Evolutionary conservation across 768 basidiomycete species (phyloP).

Genomic region (Gelatoporia subvermispora): DNA sequence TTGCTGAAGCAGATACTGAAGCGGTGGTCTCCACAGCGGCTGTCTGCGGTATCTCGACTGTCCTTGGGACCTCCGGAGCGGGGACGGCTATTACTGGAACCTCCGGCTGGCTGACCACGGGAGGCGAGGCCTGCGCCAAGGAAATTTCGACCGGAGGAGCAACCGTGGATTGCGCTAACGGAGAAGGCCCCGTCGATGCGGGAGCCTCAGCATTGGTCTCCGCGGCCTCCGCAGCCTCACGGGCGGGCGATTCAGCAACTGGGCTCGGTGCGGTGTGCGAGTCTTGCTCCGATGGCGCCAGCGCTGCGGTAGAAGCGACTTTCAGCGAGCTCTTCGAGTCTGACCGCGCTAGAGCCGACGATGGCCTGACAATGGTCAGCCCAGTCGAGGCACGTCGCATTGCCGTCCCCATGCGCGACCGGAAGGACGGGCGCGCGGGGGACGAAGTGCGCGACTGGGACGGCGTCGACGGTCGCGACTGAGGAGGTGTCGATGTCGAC

Average conservation of each 20-base stretch:
- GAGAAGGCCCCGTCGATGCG: slow-evolving; percentile 19
- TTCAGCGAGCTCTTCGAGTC: slow-evolving; percentile 23
- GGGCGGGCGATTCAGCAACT: slow-evolving; percentile 64
- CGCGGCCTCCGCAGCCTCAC: slow-evolving; percentile 43
- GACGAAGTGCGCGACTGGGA: slow-evolving; percentile 14
- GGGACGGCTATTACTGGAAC: background rate
- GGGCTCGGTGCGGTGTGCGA: slow-evolving; percentile 45
- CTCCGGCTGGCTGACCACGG: background rate
- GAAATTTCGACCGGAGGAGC: slow-evolving; percentile 1
- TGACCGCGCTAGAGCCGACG: slow-evolving; percentile 8
- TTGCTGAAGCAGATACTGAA: background rate
- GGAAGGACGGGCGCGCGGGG: slow-evolving; percentile 30
- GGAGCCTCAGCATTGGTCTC: slow-evolving; percentile 9
- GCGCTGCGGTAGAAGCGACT: slow-evolving; percentile 25
- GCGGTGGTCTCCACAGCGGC: background rate
- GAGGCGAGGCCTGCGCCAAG: slow-evolving; percentile 9
- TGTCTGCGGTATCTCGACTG: background rate
- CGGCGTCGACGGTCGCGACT: slow-evolving; percentile 8
- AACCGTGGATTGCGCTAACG: slow-evolving; percentile 11
- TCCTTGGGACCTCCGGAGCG: background rate
- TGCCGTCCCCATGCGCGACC: slow-evolving; percentile 55
- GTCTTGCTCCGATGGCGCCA: slow-evolving; percentile 17
- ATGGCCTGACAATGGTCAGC: slow-evolving; percentile 32
- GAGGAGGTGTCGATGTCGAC: slow-evolving; percentile 1
- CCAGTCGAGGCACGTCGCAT: slow-evolving; percentile 59